These are phyloP conservation scores for Aspergillus udagawae DNA, from an alignment of 2,329 filamentous ascomycete species.

Conservation along the genomic window DNA sequence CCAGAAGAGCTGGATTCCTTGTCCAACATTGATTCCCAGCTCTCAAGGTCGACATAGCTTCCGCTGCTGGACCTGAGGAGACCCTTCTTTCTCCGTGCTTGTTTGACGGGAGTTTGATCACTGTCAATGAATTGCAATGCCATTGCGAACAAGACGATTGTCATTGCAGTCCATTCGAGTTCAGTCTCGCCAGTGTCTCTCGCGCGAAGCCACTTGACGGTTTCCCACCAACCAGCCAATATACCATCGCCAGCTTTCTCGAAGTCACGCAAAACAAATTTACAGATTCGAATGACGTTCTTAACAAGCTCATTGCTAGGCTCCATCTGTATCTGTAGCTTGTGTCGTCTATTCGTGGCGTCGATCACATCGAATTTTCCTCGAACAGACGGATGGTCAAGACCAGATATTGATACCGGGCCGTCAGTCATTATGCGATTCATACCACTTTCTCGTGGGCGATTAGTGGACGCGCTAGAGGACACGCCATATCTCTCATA, in stretches of 20 bases:
- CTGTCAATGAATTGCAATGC: conserved; percentile 56
- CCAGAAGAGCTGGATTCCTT: conserved; percentile 42
- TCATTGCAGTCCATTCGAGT: conserved; percentile 66
- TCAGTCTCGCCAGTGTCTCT: conserved; percentile 48
- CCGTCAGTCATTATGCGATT: conserved; percentile 44
- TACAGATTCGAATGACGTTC: conserved; percentile 58
- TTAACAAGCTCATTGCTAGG: conserved; percentile 61
- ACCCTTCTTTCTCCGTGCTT: conserved; percentile 39
- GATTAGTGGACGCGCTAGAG: conserved; percentile 48
- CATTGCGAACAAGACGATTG: conserved; percentile 61
- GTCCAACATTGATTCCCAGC: conserved; percentile 48
- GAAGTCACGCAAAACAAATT: conserved; percentile 58
- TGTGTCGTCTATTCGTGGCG: conserved; percentile 58
- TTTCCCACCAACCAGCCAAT: conserved; percentile 69
- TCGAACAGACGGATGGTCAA: conserved; percentile 56
- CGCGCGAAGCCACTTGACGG: conserved; percentile 62
- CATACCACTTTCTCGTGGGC: conserved; percentile 51
- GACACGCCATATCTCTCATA: conserved; percentile 60
- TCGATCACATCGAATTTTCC: conserved; percentile 66
- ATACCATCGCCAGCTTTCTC: conserved; percentile 57
- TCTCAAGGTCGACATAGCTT: conserved; percentile 40
- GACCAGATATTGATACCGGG: conserved; percentile 43
- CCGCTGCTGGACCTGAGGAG: conserved; percentile 50
- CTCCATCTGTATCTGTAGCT: conserved; percentile 64
- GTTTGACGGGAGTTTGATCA: conserved; percentile 31